phyloP scores from a whole-genome alignment of 2,329 filamentous ascomycete genomes.

The Fusarium decemcellulare region DNA sequence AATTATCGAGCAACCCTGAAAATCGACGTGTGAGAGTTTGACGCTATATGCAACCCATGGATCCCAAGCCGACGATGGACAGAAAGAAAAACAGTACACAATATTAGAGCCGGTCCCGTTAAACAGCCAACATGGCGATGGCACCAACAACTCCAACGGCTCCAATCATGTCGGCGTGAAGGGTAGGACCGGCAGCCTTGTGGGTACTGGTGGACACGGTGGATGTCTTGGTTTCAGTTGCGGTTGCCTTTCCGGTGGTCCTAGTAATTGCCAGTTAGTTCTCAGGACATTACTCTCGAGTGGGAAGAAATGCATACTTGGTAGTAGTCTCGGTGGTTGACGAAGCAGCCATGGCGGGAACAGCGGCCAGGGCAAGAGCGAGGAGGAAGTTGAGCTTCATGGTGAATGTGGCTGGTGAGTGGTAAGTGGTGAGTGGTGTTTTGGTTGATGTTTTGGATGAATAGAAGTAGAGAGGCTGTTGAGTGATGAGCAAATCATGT shows the following conservation, averaged over 20 bases:
- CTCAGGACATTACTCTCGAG: too few relatives aligned
- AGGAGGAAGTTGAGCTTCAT: conserved; percentile 16
- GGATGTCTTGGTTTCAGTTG: background rate
- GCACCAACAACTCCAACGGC: conserved; percentile 6
- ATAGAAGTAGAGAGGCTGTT: background rate
- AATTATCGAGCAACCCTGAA: background rate
- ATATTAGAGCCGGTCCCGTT: background rate
- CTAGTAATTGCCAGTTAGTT: background rate
- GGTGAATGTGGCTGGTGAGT: background rate
- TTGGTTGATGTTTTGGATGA: background rate
- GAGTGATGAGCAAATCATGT: background rate
- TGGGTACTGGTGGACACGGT: background rate
- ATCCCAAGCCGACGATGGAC: conserved; percentile 7
- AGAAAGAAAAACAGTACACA: background rate
- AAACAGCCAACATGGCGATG: conserved; percentile 2
- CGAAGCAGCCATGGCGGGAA: conserved; percentile 2
- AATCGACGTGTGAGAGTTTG: background rate
- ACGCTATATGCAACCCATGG: conserved; percentile 2
- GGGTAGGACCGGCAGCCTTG: background rate
- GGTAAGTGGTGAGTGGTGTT: background rate
- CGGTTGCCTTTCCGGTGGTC: background rate
- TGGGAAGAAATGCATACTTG: background rate
- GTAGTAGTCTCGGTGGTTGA: background rate
- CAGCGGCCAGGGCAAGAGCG: conserved; percentile 2
- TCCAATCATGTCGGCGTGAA: conserved; percentile 4